Evolutionary conservation across 2,329 filamentous ascomycete genomes (phyloP), one percentile per base, ranked within the genome.

Genomic region (Apiospora kogelbergensis): DNA sequence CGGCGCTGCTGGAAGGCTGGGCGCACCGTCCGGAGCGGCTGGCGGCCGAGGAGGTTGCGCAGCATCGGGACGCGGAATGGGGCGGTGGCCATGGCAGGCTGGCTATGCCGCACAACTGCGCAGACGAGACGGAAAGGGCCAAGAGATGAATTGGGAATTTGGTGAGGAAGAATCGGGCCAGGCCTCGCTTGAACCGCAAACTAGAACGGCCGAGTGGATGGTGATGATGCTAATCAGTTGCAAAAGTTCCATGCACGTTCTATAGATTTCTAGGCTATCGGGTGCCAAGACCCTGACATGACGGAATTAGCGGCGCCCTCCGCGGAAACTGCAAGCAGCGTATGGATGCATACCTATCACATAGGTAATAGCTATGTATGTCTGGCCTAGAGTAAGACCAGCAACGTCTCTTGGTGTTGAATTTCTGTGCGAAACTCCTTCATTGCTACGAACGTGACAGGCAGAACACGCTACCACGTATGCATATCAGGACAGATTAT

Each of bases 1-100:
- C 95, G 90, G 68, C 91, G 89, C 80, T 98, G 95, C 73, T 83
- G 78, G 33, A n/a, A 20, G 37, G 68, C 42, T 2, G 68, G 78
- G 73, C 67, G 76, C 75, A 71, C 77, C 78, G 67, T 15, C 78
- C 77, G 69, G 75, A 75, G 73, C 74, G 74, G 68, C 74, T 74
- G 68, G 78, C 72, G 71, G 63, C 77, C 76, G 13, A 81, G 68
- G 41, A 88, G 74, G 70, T 84, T 81, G 46, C 87, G 86, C 46
- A 90, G 80, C 30, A 81, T 78, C 24, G 63, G 63, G n/a, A 6
- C 24, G 13, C 41, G 63, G 26, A n/a, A n/a, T 44, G 63, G n/a
- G n/a, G n/a, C 37, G 30, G 53, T 37, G 30, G 53, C 53, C 53
- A 60, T 60, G 53, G 30, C 37, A 6, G 17, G 17, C 42, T 20